These are phyloP conservation scores for Chalara sp. DNA, from an alignment of 2,329 filamentous ascomycete species.

Conservation along the genomic window DNA sequence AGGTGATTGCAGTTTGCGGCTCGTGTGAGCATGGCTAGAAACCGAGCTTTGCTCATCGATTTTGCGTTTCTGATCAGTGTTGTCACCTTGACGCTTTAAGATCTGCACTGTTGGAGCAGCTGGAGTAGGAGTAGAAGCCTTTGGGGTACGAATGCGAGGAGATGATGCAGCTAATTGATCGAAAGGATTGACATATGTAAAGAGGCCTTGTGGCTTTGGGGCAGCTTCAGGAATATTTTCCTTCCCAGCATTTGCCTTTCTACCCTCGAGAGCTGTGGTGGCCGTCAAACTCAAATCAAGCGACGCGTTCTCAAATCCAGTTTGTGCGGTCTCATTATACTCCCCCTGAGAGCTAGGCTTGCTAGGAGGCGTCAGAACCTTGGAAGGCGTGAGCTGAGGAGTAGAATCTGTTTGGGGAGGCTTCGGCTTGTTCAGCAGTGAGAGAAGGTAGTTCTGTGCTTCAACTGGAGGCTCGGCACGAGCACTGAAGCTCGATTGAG, in stretches of 20 bases:
- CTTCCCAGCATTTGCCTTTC: slow-evolving; percentile 13
- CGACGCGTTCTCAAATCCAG: slow-evolving; percentile 34
- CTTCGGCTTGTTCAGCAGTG: slow-evolving; percentile 75
- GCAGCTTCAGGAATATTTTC: slow-evolving; percentile 11
- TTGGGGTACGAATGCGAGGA: slow-evolving; percentile 51
- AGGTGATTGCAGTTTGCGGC: slow-evolving; percentile 21
- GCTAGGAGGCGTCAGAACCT: slow-evolving; percentile 31
- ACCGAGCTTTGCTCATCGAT: slow-evolving; percentile 18
- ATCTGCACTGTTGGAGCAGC: slow-evolving; percentile 26
- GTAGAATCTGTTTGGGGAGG: slow-evolving; percentile 47
- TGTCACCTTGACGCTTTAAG: slow-evolving; percentile 24
- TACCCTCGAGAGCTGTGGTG: slow-evolving; percentile 12
- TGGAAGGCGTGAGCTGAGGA: slow-evolving; percentile 19
- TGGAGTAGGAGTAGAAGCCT: slow-evolving; percentile 31
- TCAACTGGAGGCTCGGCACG: slow-evolving; percentile 51
- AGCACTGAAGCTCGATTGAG: slow-evolving; percentile 29
- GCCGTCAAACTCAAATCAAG: slow-evolving; percentile 31
- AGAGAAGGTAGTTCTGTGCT: slow-evolving; percentile 79
- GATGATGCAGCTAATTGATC: slow-evolving; percentile 62
- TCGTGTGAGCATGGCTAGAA: slow-evolving; percentile 20
- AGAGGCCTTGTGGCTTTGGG: slow-evolving; percentile 32
- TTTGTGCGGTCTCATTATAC: slow-evolving; percentile 33
- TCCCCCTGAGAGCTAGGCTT: slow-evolving; percentile 28
- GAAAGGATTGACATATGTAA: slow-evolving; percentile 68
- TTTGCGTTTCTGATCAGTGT: slow-evolving; percentile 23